phyloP scores from a whole-genome alignment of 257 asterid genomes.

The Primulina tabacum region DNA sequence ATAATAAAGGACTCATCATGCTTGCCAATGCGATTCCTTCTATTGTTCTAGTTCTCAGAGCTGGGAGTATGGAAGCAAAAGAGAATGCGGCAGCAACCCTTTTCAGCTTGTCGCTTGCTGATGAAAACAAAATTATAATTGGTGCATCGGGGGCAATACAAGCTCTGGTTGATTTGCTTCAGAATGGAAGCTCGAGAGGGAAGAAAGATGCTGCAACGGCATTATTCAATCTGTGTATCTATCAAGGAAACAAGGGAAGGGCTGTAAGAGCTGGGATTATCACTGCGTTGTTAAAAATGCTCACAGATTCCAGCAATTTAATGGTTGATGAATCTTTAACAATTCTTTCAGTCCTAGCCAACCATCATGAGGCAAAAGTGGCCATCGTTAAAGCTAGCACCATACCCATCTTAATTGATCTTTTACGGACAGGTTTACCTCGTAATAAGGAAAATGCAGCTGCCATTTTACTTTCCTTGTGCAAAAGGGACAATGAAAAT shows the following conservation, averaged over 20 bases:
- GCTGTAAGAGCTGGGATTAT: slow-evolving; percentile 87
- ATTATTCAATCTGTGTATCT: slow-evolving; percentile 76
- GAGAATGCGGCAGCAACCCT: slow-evolving; percentile 95
- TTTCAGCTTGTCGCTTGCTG: slow-evolving; percentile 76
- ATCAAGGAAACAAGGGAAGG: slow-evolving; percentile 88
- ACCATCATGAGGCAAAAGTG: slow-evolving; percentile 76
- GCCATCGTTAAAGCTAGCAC: slow-evolving; percentile 71
- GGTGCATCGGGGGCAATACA: slow-evolving; percentile 95
- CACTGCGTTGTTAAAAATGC: slow-evolving; percentile 61
- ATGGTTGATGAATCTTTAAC: slow-evolving; percentile 92
- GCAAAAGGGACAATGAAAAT: slow-evolving; percentile 67
- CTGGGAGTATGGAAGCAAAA: slow-evolving; percentile 86
- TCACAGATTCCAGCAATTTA: slow-evolving; percentile 57
- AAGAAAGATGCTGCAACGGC: slow-evolving; percentile 96
- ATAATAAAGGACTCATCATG: slow-evolving; percentile 80
- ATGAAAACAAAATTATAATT: slow-evolving; percentile 79
- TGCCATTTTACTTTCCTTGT: slow-evolving; percentile 69
- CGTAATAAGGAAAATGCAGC: slow-evolving; percentile 74
- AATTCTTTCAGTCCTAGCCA: slow-evolving; percentile 77
- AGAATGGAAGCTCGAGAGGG: slow-evolving; percentile 70
- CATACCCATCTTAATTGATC: slow-evolving; percentile 70
- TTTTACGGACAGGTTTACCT: slow-evolving; percentile 64
- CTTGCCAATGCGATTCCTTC: slow-evolving; percentile 89
- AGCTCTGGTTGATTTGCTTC: slow-evolving; percentile 76
- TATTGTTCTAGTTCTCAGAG: slow-evolving; percentile 79